phyloP scores from a whole-genome alignment of 1,139 yeast genomes.

The Lodderomyces jiufengensis region DNA sequence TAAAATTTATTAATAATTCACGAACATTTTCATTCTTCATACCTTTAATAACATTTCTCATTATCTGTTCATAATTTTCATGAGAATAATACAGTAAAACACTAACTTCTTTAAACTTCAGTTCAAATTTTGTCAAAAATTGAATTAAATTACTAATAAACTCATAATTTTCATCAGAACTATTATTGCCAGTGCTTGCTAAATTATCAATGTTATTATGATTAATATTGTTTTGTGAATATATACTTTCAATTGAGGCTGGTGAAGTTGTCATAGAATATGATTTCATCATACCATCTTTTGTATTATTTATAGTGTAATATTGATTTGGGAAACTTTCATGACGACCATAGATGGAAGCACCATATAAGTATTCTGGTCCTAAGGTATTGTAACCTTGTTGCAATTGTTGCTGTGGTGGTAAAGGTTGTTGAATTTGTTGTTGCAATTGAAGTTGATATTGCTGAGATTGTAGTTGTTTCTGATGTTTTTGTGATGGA shows the following conservation, averaged over 20 bases:
- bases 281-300: background rate
- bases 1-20: constrained; percentile 10
- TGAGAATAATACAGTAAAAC: constrained; percentile 3
- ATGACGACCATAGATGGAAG: constrained; percentile 11
- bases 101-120: constrained; percentile 9
- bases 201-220: constrained; percentile 1
- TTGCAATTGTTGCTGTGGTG: background rate
- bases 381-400: constrained; percentile 1
- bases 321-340: constrained; percentile 15
- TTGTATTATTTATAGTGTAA: constrained; percentile 8
- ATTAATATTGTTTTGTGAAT: background rate
- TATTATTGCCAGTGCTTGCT: background rate
- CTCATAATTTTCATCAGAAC: constrained; percentile 4
- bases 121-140: constrained; percentile 13
- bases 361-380: constrained; percentile 11
- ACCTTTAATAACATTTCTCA: constrained; percentile 1
- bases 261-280: constrained; percentile 6
- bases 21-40: constrained; percentile 10
- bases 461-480: too few species aligned
- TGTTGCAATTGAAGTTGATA: background rate
- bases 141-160: constrained; percentile 11
- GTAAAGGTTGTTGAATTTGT: constrained; percentile 2
- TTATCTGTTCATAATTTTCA: background rate
- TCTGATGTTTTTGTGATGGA: too few species aligned
- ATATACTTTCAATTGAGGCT: constrained; percentile 8